Evolutionary conservation across 164 flowering plant species (phyloP).

Genomic region (Akebia trifoliata): DNA sequence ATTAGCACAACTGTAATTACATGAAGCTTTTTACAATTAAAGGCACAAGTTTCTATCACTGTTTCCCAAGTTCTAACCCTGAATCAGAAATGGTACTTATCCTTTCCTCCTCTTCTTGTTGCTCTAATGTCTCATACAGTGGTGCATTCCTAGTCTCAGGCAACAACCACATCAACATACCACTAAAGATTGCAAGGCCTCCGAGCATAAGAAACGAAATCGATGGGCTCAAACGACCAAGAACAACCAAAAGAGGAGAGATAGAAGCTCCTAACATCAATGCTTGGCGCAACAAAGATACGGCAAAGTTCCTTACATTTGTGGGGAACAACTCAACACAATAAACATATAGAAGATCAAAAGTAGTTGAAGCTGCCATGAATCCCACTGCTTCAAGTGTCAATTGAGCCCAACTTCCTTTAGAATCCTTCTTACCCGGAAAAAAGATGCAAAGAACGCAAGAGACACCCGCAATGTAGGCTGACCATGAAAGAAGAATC

Average conservation of each 20-base stretch:
- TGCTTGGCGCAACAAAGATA: constrained; percentile 48
- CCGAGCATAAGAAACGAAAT: constrained; percentile 49
- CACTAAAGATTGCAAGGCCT: constrained; percentile 36
- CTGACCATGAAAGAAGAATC: constrained; percentile 26
- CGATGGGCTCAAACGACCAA: constrained; percentile 40
- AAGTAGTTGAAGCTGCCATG: constrained; percentile 61
- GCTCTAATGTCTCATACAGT: constrained; percentile 57
- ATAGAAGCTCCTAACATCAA: constrained; percentile 57
- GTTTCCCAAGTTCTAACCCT: constrained; percentile 27
- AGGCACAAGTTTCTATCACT: too few relatives aligned
- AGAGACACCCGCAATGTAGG: constrained; percentile 44
- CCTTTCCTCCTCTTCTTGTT: constrained; percentile 49
- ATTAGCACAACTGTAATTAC: too few relatives aligned
- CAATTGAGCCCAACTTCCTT: constrained; percentile 38
- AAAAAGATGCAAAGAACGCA: constrained; percentile 43
- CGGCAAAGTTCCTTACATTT: constrained; percentile 52
- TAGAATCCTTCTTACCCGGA: constrained; percentile 9
- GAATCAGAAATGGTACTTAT: constrained; percentile 8
- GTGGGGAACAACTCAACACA: constrained; percentile 67
- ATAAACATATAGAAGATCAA: constrained; percentile 42
- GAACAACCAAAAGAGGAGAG: constrained; percentile 46
- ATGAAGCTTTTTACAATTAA: too few relatives aligned
- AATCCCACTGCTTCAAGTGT: constrained; percentile 45
- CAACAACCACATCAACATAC: constrained; percentile 37
- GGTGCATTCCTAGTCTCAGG: constrained; percentile 58